Evolutionary conservation across 495 filamentous ascomycete genomes (phyloP).

Genomic region (Xylaria palmicola): DNA sequence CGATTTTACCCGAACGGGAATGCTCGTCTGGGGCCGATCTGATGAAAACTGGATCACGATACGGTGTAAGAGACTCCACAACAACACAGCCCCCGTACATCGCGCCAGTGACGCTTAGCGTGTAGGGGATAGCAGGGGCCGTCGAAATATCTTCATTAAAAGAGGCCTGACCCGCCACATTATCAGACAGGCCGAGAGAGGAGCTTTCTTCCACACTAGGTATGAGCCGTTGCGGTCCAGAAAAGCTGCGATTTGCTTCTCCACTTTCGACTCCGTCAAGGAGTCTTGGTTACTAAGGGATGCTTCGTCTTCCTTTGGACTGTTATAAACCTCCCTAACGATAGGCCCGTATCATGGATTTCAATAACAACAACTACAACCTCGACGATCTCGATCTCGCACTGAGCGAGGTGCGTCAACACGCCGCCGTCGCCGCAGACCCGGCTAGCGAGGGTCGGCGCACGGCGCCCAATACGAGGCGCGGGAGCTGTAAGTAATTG

Average conservation of each 20-base stretch:
- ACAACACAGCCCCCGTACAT: not conserved
- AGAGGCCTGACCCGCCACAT: not conserved
- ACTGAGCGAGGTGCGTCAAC: slow-evolving; percentile 25
- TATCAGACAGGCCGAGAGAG: not conserved
- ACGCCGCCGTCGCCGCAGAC: slow-evolving; percentile 19
- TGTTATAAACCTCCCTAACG: slow-evolving; percentile 6
- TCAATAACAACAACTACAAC: slow-evolving; percentile 26
- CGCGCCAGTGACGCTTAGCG: not conserved
- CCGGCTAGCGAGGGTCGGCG: slow-evolving; percentile 21
- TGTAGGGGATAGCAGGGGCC: not conserved
- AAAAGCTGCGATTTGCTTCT: not conserved
- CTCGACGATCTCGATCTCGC: slow-evolving; percentile 30
- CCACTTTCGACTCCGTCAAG: not conserved
- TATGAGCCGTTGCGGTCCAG: not conserved
- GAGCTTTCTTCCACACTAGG: not conserved
- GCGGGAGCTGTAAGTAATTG: slow-evolving; percentile 18
- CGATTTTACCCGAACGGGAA: not conserved
- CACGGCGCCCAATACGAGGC: slow-evolving; percentile 28
- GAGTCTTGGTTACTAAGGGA: not conserved
- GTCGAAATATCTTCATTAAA: not conserved
- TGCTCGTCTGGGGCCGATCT: not conserved
- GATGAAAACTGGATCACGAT: slow-evolving; percentile 1
- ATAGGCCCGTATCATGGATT: not conserved
- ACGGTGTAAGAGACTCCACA: not conserved
- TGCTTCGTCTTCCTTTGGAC: slow-evolving; percentile 11